phyloP scores from a whole-genome alignment of 2,329 filamentous ascomycete genomes.

The Botrytis cinerea region DNA sequence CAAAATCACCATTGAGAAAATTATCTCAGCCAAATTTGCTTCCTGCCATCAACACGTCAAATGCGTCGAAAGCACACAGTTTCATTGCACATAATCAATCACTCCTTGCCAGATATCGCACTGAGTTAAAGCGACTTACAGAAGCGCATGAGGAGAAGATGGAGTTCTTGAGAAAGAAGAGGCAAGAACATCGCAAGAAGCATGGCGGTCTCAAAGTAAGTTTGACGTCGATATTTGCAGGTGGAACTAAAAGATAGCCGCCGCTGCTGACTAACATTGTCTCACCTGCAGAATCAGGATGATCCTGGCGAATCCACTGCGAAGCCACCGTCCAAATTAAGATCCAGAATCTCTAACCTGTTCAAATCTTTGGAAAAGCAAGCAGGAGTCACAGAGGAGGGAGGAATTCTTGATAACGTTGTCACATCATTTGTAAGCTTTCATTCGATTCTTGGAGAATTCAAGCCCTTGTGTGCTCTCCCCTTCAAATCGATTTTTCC shows the following conservation, averaged over 20 bases:
- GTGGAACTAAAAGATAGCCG: not conserved
- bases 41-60: not conserved
- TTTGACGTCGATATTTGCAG: conserved; percentile 10
- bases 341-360: not conserved
- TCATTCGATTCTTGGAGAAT: not conserved
- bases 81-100: not conserved
- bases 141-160: not conserved
- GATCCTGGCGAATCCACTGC: not conserved
- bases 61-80: not conserved
- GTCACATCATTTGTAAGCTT: not conserved
- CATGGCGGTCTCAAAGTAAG: not conserved
- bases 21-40: not conserved
- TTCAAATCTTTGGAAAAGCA: not conserved
- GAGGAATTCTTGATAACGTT: not conserved
- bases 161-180: not conserved
- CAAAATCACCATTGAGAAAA: not conserved
- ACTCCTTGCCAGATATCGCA: not conserved
- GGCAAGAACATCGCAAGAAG: not conserved
- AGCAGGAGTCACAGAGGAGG: not conserved
- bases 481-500: not conserved
- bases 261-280: conserved; percentile 18
- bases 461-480: not conserved
- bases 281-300: conserved; percentile 8
- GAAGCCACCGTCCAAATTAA: not conserved
- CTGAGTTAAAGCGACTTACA: not conserved